Evolutionary conservation across 192 early-diverging fungal genomes (phyloP).

Genomic region (Globomyces pollinis-pini): DNA sequence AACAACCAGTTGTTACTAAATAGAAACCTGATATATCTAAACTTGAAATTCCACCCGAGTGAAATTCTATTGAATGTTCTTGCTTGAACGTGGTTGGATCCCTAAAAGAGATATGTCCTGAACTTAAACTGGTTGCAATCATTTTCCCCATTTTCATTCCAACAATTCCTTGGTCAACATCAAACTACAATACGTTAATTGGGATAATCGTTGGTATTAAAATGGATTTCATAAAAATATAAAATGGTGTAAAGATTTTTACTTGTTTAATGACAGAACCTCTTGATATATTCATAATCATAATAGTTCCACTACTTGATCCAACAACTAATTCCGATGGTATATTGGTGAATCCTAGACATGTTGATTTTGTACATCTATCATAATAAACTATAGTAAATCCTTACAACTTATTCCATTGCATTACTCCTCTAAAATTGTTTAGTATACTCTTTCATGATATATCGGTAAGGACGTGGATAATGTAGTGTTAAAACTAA

Average conservation of each 20-base stretch:
- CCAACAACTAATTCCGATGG: conserved; percentile 32
- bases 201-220: too few relatives aligned
- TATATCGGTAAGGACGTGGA: neutral
- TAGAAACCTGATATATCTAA: conserved; percentile 68
- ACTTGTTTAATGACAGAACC: conserved; percentile 27
- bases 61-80: conserved; percentile 59
- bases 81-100: conserved; percentile 59
- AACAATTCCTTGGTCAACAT: conserved; percentile 21
- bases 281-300: conserved; percentile 21
- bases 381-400: conserved; percentile 18
- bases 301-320: conserved; percentile 1
- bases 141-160: conserved; percentile 55
- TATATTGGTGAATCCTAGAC: too few relatives aligned
- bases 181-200: too few relatives aligned
- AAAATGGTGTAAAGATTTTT: conserved; percentile 23
- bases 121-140: conserved; percentile 54
- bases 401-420: conserved; percentile 4
- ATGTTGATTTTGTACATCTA: conserved; percentile 20
- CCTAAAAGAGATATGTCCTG: conserved; percentile 56
- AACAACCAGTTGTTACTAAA: conserved; percentile 70
- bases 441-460: too few relatives aligned
- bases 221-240: too few relatives aligned
- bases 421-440: conserved; percentile 4
- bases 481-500: neutral
- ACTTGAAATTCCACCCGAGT: conserved; percentile 70